Base-by-base conservation (phyloP, 176 grass and related monocot genomes). In the Carex cristatella region DNA sequence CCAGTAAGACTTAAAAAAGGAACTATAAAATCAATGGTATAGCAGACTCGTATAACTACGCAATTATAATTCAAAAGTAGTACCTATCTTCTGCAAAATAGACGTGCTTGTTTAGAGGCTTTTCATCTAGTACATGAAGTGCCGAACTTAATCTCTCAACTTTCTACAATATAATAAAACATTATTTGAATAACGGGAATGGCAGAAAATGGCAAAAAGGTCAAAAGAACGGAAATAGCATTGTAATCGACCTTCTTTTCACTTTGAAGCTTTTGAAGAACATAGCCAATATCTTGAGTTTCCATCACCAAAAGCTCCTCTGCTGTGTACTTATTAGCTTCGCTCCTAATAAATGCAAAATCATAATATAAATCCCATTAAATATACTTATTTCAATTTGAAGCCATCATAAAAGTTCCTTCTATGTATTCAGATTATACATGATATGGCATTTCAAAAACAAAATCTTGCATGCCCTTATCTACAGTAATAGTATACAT, bases 31-130 rank as follows among this genome's bases (percentile, higher is more conserved):
- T 78, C 28, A 58, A 58, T 58, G 53, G 15, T 58, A 58, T 10
- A 33, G 16, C 18, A 72, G 16, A 46, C 15, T 16, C 15, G 46
- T 72, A n/a, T 10, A 72, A 48, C 23, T 46, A 89, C 4, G 16
- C 18, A 86, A 33, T 7, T 40, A 69, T 40, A 16, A 69, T 69
- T 69, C 14, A 69, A 55, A 18, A 2, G 61, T 12, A 70, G 27
- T 86, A 99, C 93, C 93, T 95, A 81, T 99, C 91, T 85, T 92
- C 91, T 28, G 88, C 93, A 94, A 90, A 94, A 87, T 95, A 99
- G 38, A 95, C 63, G 81, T 94, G 91, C 69, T 92, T 94, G 81
- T 95, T 99, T 71, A 83, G 49, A 85, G 60, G 88, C 33, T 92
- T 89, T 78, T 79, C 69, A 89, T 99, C 96, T 59, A 95, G 66